Evolutionary conservation across 192 early-diverging fungal genomes (phyloP), one percentile per base, ranked within the genome.

Genomic region (Coemansia sp.): DNA sequence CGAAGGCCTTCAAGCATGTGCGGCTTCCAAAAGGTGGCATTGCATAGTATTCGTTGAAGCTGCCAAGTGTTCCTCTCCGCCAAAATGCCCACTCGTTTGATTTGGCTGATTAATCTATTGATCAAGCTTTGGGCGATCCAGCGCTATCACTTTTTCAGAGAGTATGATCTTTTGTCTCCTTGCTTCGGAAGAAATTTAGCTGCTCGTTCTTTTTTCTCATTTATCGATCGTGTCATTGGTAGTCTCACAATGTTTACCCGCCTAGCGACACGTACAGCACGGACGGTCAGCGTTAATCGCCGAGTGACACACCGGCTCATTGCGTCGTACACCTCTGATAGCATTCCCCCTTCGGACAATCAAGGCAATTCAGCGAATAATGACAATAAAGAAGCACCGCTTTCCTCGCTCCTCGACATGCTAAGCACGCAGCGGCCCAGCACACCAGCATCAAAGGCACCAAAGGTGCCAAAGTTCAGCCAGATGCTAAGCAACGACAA

Each of bases 351-450:
- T 25, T 31, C 12, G 5, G 14, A 25, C 26, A n/a, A 26, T 55
- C 52, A 28, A 18, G 55, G 55, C 25, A 57, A 57, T 31, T 31
- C 33, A 2, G 16, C 55, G 11, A 34, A n/a, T 16, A 57, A 57
- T 14, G 31, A 33, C 28, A n/a, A 28, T 34, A 57, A 57, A 9
- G 55, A 57, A 0, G 55, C 55, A 35, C 55, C 55, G 14, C 59
- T 39, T 18, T 60, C 36, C 14, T 58, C 62, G 21, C 63, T 72
- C 10, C 58, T 72, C 21, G 70, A 66, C 39, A 65, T 21, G 47
- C 41, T 72, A 34, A 41, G 60, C 33, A 39, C 28, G 14, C 45
- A 13, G 18, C 50, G 16, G 14, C 31, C 55, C 2, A 36, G 20
- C n/a, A 39, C 55, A 34, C 42, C 48, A 12, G 13, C 25, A 12